Conservation (phyloP, 1,139 yeast species). For the Magnusiomyces paraingens region DNA sequence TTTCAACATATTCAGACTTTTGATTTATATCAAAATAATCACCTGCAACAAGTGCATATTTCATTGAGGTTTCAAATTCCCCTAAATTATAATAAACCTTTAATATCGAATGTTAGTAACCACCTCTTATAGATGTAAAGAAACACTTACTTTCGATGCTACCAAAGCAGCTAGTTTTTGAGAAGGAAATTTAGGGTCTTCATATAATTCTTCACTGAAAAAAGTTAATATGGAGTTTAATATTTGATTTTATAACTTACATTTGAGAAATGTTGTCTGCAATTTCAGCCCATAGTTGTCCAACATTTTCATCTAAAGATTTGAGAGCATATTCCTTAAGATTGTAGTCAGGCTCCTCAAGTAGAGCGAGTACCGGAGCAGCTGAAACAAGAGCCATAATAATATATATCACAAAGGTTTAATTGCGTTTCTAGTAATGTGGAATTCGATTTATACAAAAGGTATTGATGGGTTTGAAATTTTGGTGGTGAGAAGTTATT, state of each 20-base stretch:
- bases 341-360: slow-evolving; percentile 70
- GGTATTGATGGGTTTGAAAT: slow-evolving; percentile 15
- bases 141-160: slow-evolving; percentile 54
- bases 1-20: slow-evolving; percentile 81
- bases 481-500: slow-evolving; percentile 6
- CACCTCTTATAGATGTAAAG: not conserved
- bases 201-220: slow-evolving; percentile 70
- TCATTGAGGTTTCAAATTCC: slow-evolving; percentile 86
- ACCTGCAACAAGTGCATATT: slow-evolving; percentile 81
- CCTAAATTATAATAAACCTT: slow-evolving; percentile 86
- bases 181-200: slow-evolving; percentile 69
- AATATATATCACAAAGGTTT: not conserved
- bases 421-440: slow-evolving; percentile 2
- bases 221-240: slow-evolving; percentile 1
- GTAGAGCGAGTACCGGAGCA: slow-evolving; percentile 82
- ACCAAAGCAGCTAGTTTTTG: slow-evolving; percentile 84
- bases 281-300: slow-evolving; percentile 95
- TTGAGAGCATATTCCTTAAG: slow-evolving; percentile 81
- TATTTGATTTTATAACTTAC: slow-evolving; percentile 20
- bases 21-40: slow-evolving; percentile 64
- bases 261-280: slow-evolving; percentile 81
- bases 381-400: slow-evolving; percentile 39
- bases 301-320: slow-evolving; percentile 75
- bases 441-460: slow-evolving; percentile 4
- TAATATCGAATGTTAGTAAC: not conserved